Percentiles rank a stretch among this genome's conserved stretches.
phyloP scores from a whole-genome alignment of 805 yeast species.

The Metschnikowia aberdeeniae region DNA sequence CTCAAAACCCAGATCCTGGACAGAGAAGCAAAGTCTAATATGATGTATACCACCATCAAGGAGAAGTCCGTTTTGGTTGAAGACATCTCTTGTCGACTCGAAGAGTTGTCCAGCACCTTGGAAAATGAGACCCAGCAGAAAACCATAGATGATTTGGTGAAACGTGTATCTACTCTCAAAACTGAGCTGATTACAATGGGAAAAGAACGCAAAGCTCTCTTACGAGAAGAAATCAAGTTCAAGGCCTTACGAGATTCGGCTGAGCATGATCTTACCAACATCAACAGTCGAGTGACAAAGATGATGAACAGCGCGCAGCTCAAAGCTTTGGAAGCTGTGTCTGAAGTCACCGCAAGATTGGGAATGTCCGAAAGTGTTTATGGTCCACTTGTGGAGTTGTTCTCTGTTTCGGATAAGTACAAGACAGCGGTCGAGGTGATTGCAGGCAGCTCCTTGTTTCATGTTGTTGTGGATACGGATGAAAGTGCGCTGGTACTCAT shows the following conservation, averaged over 20 bases:
- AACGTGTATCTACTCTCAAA: constrained; percentile 40
- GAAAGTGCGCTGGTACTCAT: constrained; percentile 75
- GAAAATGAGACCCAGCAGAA: constrained; percentile 2
- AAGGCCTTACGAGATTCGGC: constrained; percentile 54
- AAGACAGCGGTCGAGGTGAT: constrained; percentile 83
- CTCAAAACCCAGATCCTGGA: constrained; percentile 21
- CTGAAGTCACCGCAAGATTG: constrained; percentile 54
- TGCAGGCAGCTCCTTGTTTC: constrained; percentile 83
- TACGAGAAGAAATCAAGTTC: constrained; percentile 75
- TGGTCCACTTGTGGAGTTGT: constrained; percentile 84
- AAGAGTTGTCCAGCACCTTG: neutral
- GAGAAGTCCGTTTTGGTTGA: constrained; percentile 22
- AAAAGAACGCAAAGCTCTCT: constrained; percentile 66
- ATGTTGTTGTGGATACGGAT: constrained; percentile 86
- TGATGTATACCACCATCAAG: neutral
- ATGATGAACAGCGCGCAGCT: constrained; percentile 73
- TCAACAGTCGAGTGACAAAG: constrained; percentile 59
- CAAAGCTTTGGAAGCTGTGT: constrained; percentile 66
- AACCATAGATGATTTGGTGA: constrained; percentile 18
- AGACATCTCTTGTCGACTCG: constrained; percentile 7
- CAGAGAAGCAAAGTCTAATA: constrained; percentile 2
- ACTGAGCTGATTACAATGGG: constrained; percentile 40
- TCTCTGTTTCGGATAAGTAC: constrained; percentile 76
- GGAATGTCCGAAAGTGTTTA: constrained; percentile 56
- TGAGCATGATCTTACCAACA: constrained; percentile 49